Percentiles rank a stretch among this genome's conserved stretches.
phyloP scores from a whole-genome alignment of 2,329 filamentous ascomycete genomes.

The Calonectria naviculata region DNA sequence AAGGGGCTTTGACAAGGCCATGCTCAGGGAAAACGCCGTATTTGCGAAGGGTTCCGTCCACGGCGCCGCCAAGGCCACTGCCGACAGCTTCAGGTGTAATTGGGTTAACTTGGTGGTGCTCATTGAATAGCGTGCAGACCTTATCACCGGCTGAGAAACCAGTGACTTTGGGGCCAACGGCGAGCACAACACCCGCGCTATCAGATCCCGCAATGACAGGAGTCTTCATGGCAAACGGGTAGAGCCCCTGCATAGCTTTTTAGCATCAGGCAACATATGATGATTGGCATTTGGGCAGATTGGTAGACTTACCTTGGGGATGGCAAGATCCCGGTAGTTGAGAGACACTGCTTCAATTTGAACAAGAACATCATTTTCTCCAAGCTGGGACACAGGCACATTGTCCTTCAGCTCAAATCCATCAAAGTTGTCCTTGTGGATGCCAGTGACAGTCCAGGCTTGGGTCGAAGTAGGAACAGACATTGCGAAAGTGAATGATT shows the following conservation, averaged over 20 bases:
- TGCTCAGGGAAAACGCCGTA: slow-evolving; percentile 72
- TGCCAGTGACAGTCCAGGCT: not conserved
- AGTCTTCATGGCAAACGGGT: not conserved
- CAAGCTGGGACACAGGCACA: not conserved
- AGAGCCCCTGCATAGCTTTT: not conserved
- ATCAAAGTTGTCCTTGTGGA: slow-evolving; percentile 5
- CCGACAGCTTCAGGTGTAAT: slow-evolving; percentile 41
- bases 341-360: slow-evolving; percentile 4
- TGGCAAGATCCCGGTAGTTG: slow-evolving; percentile 16
- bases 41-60: slow-evolving; percentile 73
- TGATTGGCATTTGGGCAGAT: no score
- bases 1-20: slow-evolving; percentile 70
- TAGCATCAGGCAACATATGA: no score
- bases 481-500: not conserved
- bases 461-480: not conserved
- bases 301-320: slow-evolving; percentile 2
- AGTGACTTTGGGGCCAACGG: slow-evolving; percentile 53
- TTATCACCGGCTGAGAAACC: slow-evolving; percentile 56
- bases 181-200: slow-evolving; percentile 58
- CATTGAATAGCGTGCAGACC: slow-evolving; percentile 66
- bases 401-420: not conserved
- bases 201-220: slow-evolving; percentile 45
- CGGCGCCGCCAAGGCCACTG: slow-evolving; percentile 70
- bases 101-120: slow-evolving; percentile 53
- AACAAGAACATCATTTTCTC: slow-evolving; percentile 6